Base-by-base conservation (phyloP, 352 stramenopile species). In the Phytopythium chamaehyphon region DNA sequence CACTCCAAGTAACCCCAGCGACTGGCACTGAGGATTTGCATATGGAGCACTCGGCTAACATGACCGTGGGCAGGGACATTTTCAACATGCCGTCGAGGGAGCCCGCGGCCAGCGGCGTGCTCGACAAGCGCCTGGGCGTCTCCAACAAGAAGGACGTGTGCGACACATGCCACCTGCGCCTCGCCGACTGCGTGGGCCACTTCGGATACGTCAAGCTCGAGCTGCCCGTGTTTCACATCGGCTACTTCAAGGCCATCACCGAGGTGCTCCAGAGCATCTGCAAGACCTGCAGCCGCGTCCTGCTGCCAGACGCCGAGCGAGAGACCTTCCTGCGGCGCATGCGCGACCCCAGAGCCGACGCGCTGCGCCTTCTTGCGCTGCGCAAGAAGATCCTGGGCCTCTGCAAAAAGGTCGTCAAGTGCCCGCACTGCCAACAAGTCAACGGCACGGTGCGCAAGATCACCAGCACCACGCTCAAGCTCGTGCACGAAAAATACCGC, bases 221-320 rank as follows among this genome's bases (percentile, higher is more conserved):
- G 59, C 84, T 99, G 31, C 98, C 98, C 0, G 97, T 99, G 51
- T 99, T 99, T 69, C 97, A 99, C 76, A 99, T 99, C 71, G 98
- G 98, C 6, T 99, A 98, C 70, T 97, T 99, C 64, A 99, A 99
- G 57, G 93, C 98, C 59, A 99, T 96, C 45, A 88, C 98, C 12
- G 89, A 96, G 48, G 89, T 99, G 16, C 69, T 99, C 31, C 97
- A 99, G 67, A 99, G 96, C 63, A 98, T 99, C 47, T 99, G 97
- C 62, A 95, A 96, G 71, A 86, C 77, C 18, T 99, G 97, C 71
- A 97, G 85, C 19, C 74, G 95, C 28, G 91, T 99, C 11, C 63
- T 99, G 33, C 61, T 99, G 19, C 63, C 78, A 10, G 83, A 94
- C n/a, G 61, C 69, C 6, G 97, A 99, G 49, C 74, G 96, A 28